Conservation (phyloP, 2,329 filamentous ascomycete genomes). For the Xenoacremonium recifei region DNA sequence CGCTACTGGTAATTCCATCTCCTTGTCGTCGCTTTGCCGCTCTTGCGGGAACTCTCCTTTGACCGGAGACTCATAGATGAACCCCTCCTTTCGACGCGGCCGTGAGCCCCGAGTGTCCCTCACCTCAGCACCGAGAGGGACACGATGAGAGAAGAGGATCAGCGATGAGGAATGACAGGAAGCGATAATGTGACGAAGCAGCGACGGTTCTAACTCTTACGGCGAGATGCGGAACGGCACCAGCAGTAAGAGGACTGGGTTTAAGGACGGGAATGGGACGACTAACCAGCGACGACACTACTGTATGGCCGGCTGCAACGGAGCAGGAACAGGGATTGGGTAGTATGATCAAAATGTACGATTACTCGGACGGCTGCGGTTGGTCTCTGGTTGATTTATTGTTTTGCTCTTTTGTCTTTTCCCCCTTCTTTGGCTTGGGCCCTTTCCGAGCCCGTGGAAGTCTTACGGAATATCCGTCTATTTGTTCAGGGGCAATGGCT, state of each 20-base stretch:
- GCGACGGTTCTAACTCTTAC: conserved; percentile 17
- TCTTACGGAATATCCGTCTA: too few relatives aligned
- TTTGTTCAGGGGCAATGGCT: too few relatives aligned
- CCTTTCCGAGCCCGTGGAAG: too few relatives aligned
- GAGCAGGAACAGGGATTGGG: conserved; percentile 17
- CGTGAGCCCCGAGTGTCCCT: conserved; percentile 12
- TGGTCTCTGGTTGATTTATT: too few relatives aligned
- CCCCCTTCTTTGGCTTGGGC: too few relatives aligned
- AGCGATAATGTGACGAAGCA: too few relatives aligned
- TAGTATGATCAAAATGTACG: conserved; percentile 29
- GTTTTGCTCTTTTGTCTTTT: too few relatives aligned
- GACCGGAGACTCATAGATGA: conserved; percentile 35
- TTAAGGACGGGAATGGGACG: conserved; percentile 10
- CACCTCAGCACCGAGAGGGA: conserved; percentile 13
- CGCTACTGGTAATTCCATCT: conserved; percentile 48
- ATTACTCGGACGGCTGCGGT: conserved; percentile 21
- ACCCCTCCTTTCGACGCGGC: conserved; percentile 15
- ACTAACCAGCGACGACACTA: conserved; percentile 14
- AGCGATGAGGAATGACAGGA: conserved; percentile 19
- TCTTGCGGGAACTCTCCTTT: conserved; percentile 34
- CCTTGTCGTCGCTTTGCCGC: conserved; percentile 21
- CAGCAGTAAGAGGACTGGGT: conserved; percentile 8
- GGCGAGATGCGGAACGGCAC: conserved; percentile 12
- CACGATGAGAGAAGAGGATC: conserved; percentile 14
- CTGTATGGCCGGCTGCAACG: conserved; percentile 12